These are phyloP conservation scores for Piedraia hortae DNA, from an alignment of 2,329 filamentous ascomycete species.

Conservation along the genomic window DNA sequence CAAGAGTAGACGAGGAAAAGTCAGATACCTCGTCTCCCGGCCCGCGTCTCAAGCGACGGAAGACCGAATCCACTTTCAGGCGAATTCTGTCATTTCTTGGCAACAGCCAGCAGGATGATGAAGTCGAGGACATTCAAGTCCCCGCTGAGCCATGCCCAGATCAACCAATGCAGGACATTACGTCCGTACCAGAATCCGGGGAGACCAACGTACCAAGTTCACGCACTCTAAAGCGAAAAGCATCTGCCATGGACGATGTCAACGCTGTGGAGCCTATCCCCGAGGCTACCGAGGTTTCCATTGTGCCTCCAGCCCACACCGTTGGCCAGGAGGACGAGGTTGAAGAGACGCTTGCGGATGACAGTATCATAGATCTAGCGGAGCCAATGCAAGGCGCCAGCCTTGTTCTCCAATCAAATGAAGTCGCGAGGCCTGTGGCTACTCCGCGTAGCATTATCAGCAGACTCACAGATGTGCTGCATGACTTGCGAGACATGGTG, in stretches of 20 bases:
- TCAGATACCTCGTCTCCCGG: no score
- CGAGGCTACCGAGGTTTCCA: not conserved
- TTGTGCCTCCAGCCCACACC: not conserved
- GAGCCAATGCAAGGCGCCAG: no score
- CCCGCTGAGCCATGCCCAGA: constrained; percentile 1
- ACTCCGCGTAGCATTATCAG: constrained; percentile 24
- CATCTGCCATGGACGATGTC: constrained; percentile 3
- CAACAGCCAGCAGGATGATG: constrained; percentile 1
- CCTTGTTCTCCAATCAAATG: no score
- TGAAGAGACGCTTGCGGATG: not conserved
- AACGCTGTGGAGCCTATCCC: not conserved
- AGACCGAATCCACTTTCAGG: no score
- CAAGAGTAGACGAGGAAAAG: no score
- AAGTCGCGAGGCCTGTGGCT: constrained; percentile 13
- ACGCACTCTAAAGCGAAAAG: constrained; percentile 8
- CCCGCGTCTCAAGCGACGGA: no score
- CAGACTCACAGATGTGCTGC: constrained; percentile 28
- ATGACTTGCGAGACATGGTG: constrained; percentile 28
- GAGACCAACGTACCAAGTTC: no score
- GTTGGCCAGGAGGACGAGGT: not conserved
- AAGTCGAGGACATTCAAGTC: constrained; percentile 1
- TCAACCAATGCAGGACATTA: no score
- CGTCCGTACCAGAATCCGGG: not conserved
- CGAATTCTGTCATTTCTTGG: no score
- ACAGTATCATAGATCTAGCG: not conserved